Base-by-base conservation (phyloP, 2,329 filamentous ascomycete species). In the Colletotrichum trifolii region DNA sequence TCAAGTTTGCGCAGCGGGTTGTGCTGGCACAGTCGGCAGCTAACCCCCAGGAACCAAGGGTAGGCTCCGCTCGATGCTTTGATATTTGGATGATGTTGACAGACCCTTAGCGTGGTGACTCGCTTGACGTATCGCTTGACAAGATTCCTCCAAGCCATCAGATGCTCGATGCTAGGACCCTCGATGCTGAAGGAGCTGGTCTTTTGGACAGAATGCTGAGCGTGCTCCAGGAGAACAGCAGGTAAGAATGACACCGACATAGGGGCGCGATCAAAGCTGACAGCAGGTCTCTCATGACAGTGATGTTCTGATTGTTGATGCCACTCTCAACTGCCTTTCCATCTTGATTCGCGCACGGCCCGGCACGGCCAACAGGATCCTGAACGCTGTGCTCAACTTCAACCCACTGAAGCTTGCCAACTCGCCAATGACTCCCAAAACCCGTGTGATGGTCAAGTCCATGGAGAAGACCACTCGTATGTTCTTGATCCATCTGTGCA, bases 1-100 rank as follows among this genome's bases (percentile, higher is more conserved):
- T 98, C 84, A 99, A 99, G 78, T 99, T 99, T 77, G 91, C 93
- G 42, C 95, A 99, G 80, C 89, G 93, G 68, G 93, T 98, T 48
- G 91, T 99, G 48, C 87, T 97, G 69, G 92, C 94, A 15, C 95
- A 99, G 78, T 97, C 93, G 10, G 89, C 90, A n/a, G 93, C 93
- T 50, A 81, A 90, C 64, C 91, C 92, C 70, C 84, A 88, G 60
- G 95, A 98, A 74, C 91, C 92, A 70, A 89, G 93, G 82, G 93
- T 97, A 86, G 77, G 87, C 82, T 39, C 54, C 43, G 15, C 54
- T 49, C 65, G 66, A 60, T 72, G 25, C 36, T 48, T 38, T 56
- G 2, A 17, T 43, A 43, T 13, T 17, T 17, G 13, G 17, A 17
- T 13, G 8, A 42, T 66, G 67, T 73, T 76, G 60, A 77, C 66